Base-by-base conservation (phyloP, 2,329 filamentous ascomycete genomes). In the Botrytis fragariae region DNA sequence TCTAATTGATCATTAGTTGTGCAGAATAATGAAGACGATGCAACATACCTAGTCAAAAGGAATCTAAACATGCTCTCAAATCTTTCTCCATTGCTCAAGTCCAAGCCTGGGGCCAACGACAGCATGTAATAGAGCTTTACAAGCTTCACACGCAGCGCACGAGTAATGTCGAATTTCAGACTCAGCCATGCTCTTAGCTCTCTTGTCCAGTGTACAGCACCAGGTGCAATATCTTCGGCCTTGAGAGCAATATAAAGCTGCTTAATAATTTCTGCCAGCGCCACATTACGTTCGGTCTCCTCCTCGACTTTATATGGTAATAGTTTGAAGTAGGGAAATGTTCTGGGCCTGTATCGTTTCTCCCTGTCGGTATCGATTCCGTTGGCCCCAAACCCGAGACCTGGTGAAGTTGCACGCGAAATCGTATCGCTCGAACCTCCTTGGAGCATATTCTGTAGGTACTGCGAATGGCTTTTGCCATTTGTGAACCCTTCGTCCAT, bases 1-100 rank as follows among this genome's bases (percentile, higher is more conserved):
- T 84, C 94, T 96, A 77, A 48, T 45, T 32, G 29, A 68, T n/a
- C 45, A 72, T 72, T 44, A 72, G 62, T 18, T 72, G 22, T 60
- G 61, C 45, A 60, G 25, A 54, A 54, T 1, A 59, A 45, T 18
- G n/a, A 57, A 35, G 51, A 54, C 8, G n/a, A 16, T 25, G 9
- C 4, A 10, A 84, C 91, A 83, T 84, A 96, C 94, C 96, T 97
- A n/a, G 95, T 97, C 78, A 99, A 84, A 18, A 93, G 91, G 83
- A 70, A 65, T n/a, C 98, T 92, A 80, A 98, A 95, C 95, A 98
- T 98, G 85, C 93, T 96, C 63, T 95, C 89, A 82, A 99, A 99
- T 74, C 95, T 90, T 83, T 99, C 97, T 7, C 94, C 89, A 14
- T 95, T 90, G 74, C 87, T 87, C 69, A 89, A 88, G 80, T 98